Evolutionary conservation across 2,329 filamentous ascomycete genomes (phyloP).

Genomic region (Acrocalymma vagum): DNA sequence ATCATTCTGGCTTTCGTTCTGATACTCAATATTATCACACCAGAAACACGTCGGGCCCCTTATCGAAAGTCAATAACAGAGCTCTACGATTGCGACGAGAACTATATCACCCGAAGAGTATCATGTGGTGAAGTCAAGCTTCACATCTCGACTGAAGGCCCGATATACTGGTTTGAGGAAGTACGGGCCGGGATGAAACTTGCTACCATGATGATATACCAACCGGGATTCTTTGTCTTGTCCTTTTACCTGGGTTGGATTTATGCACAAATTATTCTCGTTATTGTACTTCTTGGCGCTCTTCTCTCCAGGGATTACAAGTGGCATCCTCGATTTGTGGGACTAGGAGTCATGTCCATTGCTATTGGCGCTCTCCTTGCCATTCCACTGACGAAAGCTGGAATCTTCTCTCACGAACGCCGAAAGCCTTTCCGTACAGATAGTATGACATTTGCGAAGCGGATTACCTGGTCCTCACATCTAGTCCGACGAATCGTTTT

Average conservation of each 20-base stretch:
- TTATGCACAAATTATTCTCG: constrained; percentile 76
- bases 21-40: constrained; percentile 74
- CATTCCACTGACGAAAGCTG: constrained; percentile 77
- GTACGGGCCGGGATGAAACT: constrained; percentile 74
- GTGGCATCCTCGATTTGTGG: constrained; percentile 71
- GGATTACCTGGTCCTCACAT: constrained; percentile 75
- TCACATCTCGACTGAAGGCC: constrained; percentile 75
- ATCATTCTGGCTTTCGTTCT: constrained; percentile 71
- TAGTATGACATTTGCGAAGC: constrained; percentile 71
- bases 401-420: constrained; percentile 71
- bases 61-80: constrained; percentile 75
- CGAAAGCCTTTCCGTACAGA: constrained; percentile 67
- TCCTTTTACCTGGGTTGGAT: constrained; percentile 80
- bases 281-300: constrained; percentile 75
- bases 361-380: constrained; percentile 74
- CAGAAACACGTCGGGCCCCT: constrained; percentile 75
- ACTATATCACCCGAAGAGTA: constrained; percentile 61
- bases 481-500: constrained; percentile 74
- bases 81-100: constrained; percentile 56
- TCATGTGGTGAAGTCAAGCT: constrained; percentile 79
- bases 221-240: constrained; percentile 77
- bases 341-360: constrained; percentile 71
- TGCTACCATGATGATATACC: constrained; percentile 74
- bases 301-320: constrained; percentile 74
- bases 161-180: constrained; percentile 80